Percentiles rank a stretch among this genome's conserved stretches.
phyloP scores from a whole-genome alignment of 2,329 filamentous ascomycete genomes.

The Colletotrichum euphorbiae region DNA sequence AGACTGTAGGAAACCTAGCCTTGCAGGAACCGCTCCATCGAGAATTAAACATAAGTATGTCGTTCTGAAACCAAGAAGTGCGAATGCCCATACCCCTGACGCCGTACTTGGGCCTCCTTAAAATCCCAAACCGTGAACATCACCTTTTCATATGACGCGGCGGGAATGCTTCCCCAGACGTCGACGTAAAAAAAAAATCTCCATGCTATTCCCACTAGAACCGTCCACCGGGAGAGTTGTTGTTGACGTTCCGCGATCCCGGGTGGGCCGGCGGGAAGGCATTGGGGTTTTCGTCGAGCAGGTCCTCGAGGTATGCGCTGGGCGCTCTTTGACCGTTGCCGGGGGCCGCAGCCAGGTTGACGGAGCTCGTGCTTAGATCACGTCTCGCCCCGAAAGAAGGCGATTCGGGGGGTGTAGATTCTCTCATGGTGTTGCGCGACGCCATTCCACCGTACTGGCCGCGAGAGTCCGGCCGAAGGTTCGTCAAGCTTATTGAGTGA shows the following conservation, averaged over 20 bases:
- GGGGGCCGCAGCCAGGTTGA: conserved; percentile 68
- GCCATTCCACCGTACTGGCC: conserved; percentile 55
- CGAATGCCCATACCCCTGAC: conserved; percentile 30
- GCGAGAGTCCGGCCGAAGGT: conserved; percentile 69
- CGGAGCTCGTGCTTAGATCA: conserved; percentile 71
- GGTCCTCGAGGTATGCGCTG: conserved; percentile 89
- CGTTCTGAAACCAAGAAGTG: conserved; percentile 27
- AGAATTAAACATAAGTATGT: conserved; percentile 29
- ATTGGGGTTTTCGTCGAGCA: conserved; percentile 80
- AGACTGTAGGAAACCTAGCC: conserved; percentile 7
- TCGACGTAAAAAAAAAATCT: conserved; percentile 3
- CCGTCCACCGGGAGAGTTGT: conserved; percentile 18
- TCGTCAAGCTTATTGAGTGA: conserved; percentile 70
- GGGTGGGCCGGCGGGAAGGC: conserved; percentile 58
- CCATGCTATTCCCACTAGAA: conserved; percentile 2
- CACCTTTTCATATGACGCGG: conserved; percentile 29
- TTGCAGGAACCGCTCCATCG: not conserved
- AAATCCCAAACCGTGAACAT: conserved; percentile 23
- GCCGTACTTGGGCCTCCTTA: conserved; percentile 28
- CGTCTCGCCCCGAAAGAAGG: conserved; percentile 63
- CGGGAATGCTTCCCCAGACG: conserved; percentile 2
- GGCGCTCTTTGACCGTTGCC: conserved; percentile 79
- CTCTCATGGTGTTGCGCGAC: conserved; percentile 56
- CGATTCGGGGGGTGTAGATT: conserved; percentile 73
- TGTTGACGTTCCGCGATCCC: conserved; percentile 24